Base-by-base conservation (phyloP, 106 monocot species). In the Acanthochlamys bracteata region DNA sequence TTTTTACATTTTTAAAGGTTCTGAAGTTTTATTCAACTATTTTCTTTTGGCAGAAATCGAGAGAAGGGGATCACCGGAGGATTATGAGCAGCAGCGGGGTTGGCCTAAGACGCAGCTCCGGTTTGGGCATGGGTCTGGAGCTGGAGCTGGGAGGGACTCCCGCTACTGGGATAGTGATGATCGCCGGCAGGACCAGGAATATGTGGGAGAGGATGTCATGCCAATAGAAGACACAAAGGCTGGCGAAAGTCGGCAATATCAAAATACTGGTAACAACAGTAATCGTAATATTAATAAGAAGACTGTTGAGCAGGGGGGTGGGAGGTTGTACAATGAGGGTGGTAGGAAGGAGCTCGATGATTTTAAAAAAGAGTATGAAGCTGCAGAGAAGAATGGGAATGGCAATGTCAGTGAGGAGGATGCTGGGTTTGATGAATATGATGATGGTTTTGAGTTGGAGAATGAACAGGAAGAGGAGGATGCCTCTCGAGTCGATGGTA, bases 161-260 rank as follows among this genome's bases (percentile, higher is more conserved):
- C 74, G 83, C 72, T 81, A 80, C 15, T 80, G 88, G 83, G 88
- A 88, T 49, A 19, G 67, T 26, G 88, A 88, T 73, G 88, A 88
- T 53, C 49, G 88, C 66, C 71, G 88, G 52, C 70, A 83, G 40
- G 83, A 81, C 42, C 68, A 56, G n/a, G 80, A 81, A 25, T 88
- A 78, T 10, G 75, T 75, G 59, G 78, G 69, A 3, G 72, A 67
- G 9, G 42, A 57, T 16, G 25, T 7, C 53, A 42, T 40, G 60
- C 23, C 19, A 24, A 10, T 16, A n/a, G 60, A 42, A 55, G 19
- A 15, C 12, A 19, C 15, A 20, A 27, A 9, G 43, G 23, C 2
- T 42, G 55, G 7, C 13, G 19, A 4, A 0, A 26, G 23, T 51
- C 19, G 33, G 16, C 17, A 56, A 11, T 20, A 23, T 11, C 20